Percentiles rank a stretch among this genome's conserved stretches.
These are phyloP conservation scores for Cadophora malorum DNA, from an alignment of 2,329 filamentous ascomycete species.

Conservation along the genomic window DNA sequence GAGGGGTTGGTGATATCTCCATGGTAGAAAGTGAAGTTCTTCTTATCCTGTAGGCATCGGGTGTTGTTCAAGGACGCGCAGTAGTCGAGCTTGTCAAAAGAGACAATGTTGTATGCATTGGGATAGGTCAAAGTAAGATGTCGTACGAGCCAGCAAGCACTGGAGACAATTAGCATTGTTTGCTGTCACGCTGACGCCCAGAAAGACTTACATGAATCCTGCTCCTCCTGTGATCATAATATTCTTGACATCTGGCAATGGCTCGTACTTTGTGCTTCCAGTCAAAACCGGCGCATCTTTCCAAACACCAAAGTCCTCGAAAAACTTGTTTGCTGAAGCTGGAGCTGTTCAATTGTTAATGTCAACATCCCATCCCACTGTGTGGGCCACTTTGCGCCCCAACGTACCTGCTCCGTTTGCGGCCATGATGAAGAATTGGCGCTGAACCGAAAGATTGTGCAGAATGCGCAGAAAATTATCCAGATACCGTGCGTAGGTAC, in stretches of 20 bases:
- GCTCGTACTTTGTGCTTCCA: conserved; percentile 74
- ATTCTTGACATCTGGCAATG: conserved; percentile 73
- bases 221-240: conserved; percentile 86
- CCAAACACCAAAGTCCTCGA: conserved; percentile 70
- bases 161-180: conserved; percentile 47
- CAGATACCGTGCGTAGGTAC: conserved; percentile 3
- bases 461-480: conserved; percentile 9
- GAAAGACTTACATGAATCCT: conserved; percentile 76
- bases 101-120: conserved; percentile 77
- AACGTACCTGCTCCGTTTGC: conserved; percentile 23
- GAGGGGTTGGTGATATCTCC: conserved; percentile 77
- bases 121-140: conserved; percentile 79
- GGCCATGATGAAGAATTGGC: conserved; percentile 26
- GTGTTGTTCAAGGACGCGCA: conserved; percentile 84
- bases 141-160: conserved; percentile 82
- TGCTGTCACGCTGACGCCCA: conserved; percentile 22
- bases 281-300: conserved; percentile 72
- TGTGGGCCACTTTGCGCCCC: conserved; percentile 11
- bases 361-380: conserved; percentile 2
- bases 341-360: conserved; percentile 18
- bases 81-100: conserved; percentile 86
- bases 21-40: conserved; percentile 81
- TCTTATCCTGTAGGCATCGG: conserved; percentile 66
- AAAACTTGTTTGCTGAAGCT: conserved; percentile 48
- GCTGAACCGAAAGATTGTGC: conserved; percentile 8